Evolutionary conservation across 1,284 basidiomycete species (phyloP), one percentile per base, ranked within the genome.

Genomic region (Leccinum solheimii): DNA sequence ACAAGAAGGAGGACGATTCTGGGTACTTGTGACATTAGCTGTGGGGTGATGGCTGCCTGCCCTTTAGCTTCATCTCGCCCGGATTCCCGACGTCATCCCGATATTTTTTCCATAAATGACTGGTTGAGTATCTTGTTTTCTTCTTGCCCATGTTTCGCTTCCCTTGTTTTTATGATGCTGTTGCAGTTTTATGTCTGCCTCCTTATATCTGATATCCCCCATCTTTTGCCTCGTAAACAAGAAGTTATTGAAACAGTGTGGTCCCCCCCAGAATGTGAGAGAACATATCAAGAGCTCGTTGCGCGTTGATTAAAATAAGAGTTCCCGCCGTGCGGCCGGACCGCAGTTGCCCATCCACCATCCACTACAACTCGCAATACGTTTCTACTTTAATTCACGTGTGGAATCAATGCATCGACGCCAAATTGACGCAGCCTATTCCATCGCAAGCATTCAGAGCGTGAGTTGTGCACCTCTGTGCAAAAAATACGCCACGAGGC

Each of bases 1-100:
- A 65, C 52, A 72, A 73, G 63, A 63, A 72, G 55, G 66, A 65
- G 52, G 68, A 67, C 5, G 63, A 74, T 43, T 63, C 69, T 53
- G 74, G 68, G 23, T 72, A 64, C 58, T 72, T 72, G 61, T 75
- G 65, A 66, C 64, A 62, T 36, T 32, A 43, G 54, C 30, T 40
- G 32, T 1, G 21, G 58, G 57, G 45, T 43, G 40, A 43, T 19
- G n/a, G 16, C 40, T 14, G 50, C 23, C 13, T 23, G 23, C 11
- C 49, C 23, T 16, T 23, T 50, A n/a, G 21, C 23, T 23, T 51
- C 26, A 27, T 23, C 9, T 16, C 49, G 11, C 48, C 19, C 21
- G 23, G 21, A 23, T 54, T 23, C 40, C 40, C n/a, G 38, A 40
- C 38, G 38, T 40, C 16, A 9, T 40, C 30, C 45, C 19, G 14